A percentile compares a stretch with the other conserved stretches of the same genome.
Evolutionary conservation across 352 stramenopile genomes (phyloP).

Genomic region (Pythium volutum): DNA sequence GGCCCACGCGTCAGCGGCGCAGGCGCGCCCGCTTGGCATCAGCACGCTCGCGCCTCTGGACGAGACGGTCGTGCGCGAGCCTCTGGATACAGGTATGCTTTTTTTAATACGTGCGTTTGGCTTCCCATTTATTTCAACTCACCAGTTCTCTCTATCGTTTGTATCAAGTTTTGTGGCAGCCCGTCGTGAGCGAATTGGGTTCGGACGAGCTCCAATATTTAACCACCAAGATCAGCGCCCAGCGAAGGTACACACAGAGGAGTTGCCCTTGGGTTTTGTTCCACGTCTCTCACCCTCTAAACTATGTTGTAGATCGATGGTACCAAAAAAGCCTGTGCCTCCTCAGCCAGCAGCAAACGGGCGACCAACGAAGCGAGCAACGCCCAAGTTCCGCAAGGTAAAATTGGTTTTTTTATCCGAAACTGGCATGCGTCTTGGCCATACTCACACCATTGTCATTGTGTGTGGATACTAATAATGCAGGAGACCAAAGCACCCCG

Average conservation of each 20-base stretch:
- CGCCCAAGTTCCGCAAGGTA: slow-evolving; percentile 27
- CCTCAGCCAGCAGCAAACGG: slow-evolving; percentile 11
- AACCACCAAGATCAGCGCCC: slow-evolving; percentile 30
- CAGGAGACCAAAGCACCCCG: slow-evolving; percentile 55
- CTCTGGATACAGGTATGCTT: slow-evolving; percentile 35
- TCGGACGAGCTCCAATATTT: slow-evolving; percentile 70
- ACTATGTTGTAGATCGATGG: slow-evolving; percentile 32
- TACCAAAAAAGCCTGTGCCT: slow-evolving; percentile 36
- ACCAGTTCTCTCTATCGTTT: too few species aligned
- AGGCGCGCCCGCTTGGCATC: slow-evolving; percentile 29
- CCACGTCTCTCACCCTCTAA: not conserved
- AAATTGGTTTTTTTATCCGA: too few species aligned
- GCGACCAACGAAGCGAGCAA: slow-evolving; percentile 27
- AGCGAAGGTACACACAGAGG: slow-evolving; percentile 12
- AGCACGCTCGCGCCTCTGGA: slow-evolving; percentile 44
- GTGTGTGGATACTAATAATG: not conserved
- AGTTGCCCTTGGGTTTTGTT: too few species aligned
- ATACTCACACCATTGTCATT: not conserved
- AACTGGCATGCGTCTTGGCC: too few species aligned
- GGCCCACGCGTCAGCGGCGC: not conserved
- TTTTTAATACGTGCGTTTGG: too few species aligned
- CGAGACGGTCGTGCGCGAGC: slow-evolving; percentile 48
- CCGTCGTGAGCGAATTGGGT: slow-evolving; percentile 64
- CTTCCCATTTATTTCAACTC: too few species aligned
- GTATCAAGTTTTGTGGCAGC: slow-evolving; percentile 75